A percentile compares a stretch with the other conserved stretches of the same genome.
phyloP scores from a whole-genome alignment of 805 yeast species.

The Spathaspora gorwiae region DNA sequence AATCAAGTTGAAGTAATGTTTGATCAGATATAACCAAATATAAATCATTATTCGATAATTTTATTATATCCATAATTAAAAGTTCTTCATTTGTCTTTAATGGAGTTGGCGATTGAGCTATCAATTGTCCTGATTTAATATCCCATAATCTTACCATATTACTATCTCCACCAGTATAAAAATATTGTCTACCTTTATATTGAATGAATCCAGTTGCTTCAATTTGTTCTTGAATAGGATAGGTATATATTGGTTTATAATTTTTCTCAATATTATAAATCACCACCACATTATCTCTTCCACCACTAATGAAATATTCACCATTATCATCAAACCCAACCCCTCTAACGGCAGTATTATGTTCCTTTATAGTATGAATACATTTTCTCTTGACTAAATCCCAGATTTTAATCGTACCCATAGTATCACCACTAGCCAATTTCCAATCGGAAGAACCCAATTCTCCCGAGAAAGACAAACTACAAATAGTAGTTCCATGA shows the following conservation, averaged over 20 bases:
- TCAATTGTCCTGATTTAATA: conserved; percentile 40
- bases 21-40: conserved; percentile 77
- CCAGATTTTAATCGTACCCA: conserved; percentile 55
- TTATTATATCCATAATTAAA: conserved; percentile 56
- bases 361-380: conserved; percentile 61
- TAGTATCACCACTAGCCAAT: conserved; percentile 66
- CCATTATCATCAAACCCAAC: conserved; percentile 58
- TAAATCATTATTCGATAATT: conserved; percentile 27
- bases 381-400: conserved; percentile 72
- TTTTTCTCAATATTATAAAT: conserved; percentile 48
- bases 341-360: conserved; percentile 82
- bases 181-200: conserved; percentile 24
- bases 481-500: conserved; percentile 84
- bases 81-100: conserved; percentile 66
- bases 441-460: conserved; percentile 66
- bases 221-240: conserved; percentile 69
- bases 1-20: conserved; percentile 54
- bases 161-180: conserved; percentile 77
- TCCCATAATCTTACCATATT: conserved; percentile 69
- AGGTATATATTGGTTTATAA: conserved; percentile 56
- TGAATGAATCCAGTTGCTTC: conserved; percentile 60
- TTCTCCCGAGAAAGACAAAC: conserved; percentile 69
- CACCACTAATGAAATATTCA: conserved; percentile 66
- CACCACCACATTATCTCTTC: conserved; percentile 77
- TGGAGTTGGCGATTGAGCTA: conserved; percentile 46